These are phyloP conservation scores for Talaromyces sp. DNA, from an alignment of 2,329 filamentous ascomycete species.

Conservation along the genomic window DNA sequence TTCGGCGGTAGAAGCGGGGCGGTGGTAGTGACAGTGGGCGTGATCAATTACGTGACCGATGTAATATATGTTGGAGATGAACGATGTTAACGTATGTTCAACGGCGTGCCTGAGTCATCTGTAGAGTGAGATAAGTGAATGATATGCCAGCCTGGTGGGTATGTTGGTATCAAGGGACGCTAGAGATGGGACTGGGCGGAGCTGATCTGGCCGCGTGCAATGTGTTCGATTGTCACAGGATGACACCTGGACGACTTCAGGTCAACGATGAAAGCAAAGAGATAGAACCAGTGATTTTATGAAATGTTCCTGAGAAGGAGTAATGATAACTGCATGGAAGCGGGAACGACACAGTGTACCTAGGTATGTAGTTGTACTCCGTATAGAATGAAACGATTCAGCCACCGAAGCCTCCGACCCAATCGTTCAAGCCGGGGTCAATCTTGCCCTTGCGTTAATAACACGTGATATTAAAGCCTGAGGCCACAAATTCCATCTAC, in stretches of 20 bases:
- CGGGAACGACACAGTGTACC: background rate
- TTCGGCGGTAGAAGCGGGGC: conserved; percentile 6
- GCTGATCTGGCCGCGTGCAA: conserved; percentile 11
- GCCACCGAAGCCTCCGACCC: background rate
- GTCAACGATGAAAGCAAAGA: background rate
- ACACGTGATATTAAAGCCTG: background rate
- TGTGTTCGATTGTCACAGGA: background rate
- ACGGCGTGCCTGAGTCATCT: conserved; percentile 6
- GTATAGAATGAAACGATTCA: background rate
- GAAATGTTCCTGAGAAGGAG: background rate
- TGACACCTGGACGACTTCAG: background rate
- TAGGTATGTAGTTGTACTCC: background rate
- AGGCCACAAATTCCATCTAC: background rate
- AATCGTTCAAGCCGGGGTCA: background rate
- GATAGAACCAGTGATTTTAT: background rate
- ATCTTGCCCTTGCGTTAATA: background rate
- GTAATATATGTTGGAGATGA: background rate
- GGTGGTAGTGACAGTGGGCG: background rate
- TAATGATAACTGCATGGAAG: background rate
- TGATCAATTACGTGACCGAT: background rate
- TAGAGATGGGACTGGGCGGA: conserved; percentile 5
- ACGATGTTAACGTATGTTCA: background rate
- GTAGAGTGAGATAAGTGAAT: conserved; percentile 3
- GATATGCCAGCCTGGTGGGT: background rate
- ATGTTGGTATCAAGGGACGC: conserved; percentile 4